Base-by-base conservation (phyloP, 2,329 filamentous ascomycete genomes). In the Paecilomyces sp. region DNA sequence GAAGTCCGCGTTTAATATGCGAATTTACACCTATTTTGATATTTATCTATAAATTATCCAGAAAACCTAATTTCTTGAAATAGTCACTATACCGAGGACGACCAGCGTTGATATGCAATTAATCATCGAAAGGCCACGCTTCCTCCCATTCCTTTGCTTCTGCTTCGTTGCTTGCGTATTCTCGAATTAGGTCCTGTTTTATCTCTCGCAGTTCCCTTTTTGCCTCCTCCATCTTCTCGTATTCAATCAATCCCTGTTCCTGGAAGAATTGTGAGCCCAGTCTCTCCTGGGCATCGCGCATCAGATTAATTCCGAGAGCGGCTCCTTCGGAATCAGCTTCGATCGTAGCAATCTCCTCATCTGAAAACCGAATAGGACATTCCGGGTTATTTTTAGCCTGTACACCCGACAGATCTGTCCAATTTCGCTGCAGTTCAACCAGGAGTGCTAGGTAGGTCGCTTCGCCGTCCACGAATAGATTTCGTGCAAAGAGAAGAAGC, bases 391-490 rank as follows among this genome's bases (percentile, higher is more conserved):
- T 36, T 8, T 36, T 62, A 41, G 57, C 59, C 55, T 60, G 53
- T 9, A 65, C 63, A 28, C 61, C 60, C n/a, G 69, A 63, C 53
- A 71, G 60, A 24, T 47, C 58, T 9, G 57, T 31, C 68, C 70
- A 71, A 25, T 61, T 65, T 55, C 61, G 18, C 56, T 72, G 64
- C n/a, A 71, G 59, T 50, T 72, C 65, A 15, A 61, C 67, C 8
- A 72, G 34, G 12, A 41, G 34, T 4, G 34, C 12, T 3, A 41
- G 34, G 41, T 63, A 75, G 8, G 64, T 60, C 47, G 65, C 70
- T 61, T 75, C 72, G 22, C 71, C 71, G 57, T 74, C 70, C 15
- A 74, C 63, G 54, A 74, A 66, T 28, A 74, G 62, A 55, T 71
- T 73, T 11, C 68, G 67, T 8, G 68, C 69, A 54, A 74, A 57